phyloP scores from a whole-genome alignment of 768 basidiomycete genomes.

The Galerina marginata region DNA sequence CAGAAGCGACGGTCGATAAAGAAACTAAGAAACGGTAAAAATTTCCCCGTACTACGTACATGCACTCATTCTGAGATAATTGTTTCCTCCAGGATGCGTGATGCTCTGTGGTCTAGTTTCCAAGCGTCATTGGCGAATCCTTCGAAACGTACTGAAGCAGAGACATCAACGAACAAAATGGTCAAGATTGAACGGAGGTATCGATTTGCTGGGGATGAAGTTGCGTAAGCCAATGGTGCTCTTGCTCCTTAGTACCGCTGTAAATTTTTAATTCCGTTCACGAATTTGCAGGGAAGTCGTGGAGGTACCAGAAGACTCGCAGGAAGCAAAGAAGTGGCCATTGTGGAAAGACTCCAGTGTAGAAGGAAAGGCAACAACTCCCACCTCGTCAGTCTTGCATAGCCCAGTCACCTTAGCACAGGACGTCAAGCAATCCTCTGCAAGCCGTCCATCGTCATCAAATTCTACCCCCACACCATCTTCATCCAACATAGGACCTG shows the following conservation, averaged over 20 bases:
- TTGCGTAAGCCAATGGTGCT: constrained; percentile 54
- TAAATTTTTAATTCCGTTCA: constrained; percentile 9
- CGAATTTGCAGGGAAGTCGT: constrained; percentile 62
- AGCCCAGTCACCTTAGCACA: not conserved
- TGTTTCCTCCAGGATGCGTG: constrained; percentile 50
- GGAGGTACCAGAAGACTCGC: constrained; percentile 74
- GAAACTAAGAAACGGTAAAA: constrained; percentile 51
- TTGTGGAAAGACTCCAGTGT: constrained; percentile 41
- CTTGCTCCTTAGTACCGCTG: not conserved
- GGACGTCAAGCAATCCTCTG: not conserved
- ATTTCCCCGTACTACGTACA: constrained; percentile 4
- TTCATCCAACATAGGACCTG: constrained; percentile 1
- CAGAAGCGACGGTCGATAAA: constrained; percentile 36
- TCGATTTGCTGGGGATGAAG: constrained; percentile 78
- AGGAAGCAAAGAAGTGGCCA: constrained; percentile 81
- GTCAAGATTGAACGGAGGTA: constrained; percentile 75
- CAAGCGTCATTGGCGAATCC: constrained; percentile 60
- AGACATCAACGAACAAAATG: constrained; percentile 32
- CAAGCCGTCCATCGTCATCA: not conserved
- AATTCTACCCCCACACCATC: constrained; percentile 15
- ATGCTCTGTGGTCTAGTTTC: constrained; percentile 71
- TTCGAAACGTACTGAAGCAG: constrained; percentile 19
- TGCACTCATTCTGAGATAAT: constrained; percentile 1
- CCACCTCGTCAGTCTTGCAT: constrained; percentile 1
- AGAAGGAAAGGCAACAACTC: not conserved